Evolutionary conservation across 129 eudicot genomes (phyloP).

Genomic region (Apium graveolens): DNA sequence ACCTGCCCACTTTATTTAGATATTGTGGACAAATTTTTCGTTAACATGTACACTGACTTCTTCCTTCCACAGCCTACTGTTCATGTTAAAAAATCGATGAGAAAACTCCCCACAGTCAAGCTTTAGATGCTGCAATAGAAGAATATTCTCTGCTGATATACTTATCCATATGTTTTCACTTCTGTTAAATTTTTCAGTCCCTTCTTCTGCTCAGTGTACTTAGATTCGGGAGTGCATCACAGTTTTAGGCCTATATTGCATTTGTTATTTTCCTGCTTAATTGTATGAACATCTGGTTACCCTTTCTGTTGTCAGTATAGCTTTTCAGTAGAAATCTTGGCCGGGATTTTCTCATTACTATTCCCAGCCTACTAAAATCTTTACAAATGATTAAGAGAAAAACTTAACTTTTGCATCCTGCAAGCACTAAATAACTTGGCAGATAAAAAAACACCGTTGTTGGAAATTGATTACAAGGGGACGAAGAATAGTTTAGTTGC

Average conservation of each 20-base stretch:
- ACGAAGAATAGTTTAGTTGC: conserved; percentile 75
- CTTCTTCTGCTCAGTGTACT: neutral
- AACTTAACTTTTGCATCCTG: neutral
- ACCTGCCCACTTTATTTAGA: conserved; percentile 70
- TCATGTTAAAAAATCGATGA: conserved; percentile 31
- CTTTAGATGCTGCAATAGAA: neutral
- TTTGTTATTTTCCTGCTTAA: neutral
- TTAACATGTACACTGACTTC: conserved; percentile 73
- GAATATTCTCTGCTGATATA: neutral
- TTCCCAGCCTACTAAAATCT: neutral
- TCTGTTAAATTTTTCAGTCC: neutral
- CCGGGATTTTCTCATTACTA: neutral
- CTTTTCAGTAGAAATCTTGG: neutral
- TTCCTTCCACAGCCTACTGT: conserved; percentile 33
- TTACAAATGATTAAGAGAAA: neutral
- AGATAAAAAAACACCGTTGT: too few relatives aligned
- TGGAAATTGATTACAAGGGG: conserved; percentile 67
- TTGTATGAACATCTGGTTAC: neutral
- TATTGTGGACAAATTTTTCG: conserved; percentile 73
- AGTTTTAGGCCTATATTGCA: neutral
- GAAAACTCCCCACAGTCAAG: conserved; percentile 39
- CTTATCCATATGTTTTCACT: neutral
- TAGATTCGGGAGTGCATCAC: neutral
- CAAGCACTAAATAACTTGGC: neutral
- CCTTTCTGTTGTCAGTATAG: neutral